phyloP scores from a whole-genome alignment of 208 protist genomes.

The Trichomonas vaginalis region DNA sequence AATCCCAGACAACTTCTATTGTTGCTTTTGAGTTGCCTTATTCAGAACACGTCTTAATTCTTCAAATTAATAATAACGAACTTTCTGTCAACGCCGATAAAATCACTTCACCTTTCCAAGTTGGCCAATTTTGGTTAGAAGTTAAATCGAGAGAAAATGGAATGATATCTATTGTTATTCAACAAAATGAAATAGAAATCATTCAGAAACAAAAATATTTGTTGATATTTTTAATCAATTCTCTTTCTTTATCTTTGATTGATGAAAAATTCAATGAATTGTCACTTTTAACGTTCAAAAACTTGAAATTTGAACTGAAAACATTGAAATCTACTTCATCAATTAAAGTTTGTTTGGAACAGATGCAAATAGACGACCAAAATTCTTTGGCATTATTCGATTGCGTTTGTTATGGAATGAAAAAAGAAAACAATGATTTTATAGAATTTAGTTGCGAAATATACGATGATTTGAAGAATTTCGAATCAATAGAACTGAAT shows the following conservation, averaged over 20 bases:
- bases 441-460: not conserved
- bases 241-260: not conserved
- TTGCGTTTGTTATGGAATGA: not conserved
- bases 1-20: not conserved
- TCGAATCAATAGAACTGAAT: not conserved
- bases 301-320: not conserved
- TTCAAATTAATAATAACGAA: not conserved
- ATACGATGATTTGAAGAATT: not conserved
- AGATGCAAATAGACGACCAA: not conserved
- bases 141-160: not conserved
- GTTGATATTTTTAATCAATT: not conserved
- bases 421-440: not conserved
- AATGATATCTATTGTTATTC: not conserved
- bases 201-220: not conserved
- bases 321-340: not conserved
- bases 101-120: not conserved
- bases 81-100: not conserved
- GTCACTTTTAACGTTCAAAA: not conserved
- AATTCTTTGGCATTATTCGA: not conserved
- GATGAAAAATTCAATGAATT: not conserved
- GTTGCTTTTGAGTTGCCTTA: not conserved
- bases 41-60: not conserved
- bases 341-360: not conserved
- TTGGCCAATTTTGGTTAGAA: not conserved
- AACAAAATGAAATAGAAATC: not conserved